phyloP scores from a whole-genome alignment of 768 basidiomycete genomes.

The Lactarius evosmus region DNA sequence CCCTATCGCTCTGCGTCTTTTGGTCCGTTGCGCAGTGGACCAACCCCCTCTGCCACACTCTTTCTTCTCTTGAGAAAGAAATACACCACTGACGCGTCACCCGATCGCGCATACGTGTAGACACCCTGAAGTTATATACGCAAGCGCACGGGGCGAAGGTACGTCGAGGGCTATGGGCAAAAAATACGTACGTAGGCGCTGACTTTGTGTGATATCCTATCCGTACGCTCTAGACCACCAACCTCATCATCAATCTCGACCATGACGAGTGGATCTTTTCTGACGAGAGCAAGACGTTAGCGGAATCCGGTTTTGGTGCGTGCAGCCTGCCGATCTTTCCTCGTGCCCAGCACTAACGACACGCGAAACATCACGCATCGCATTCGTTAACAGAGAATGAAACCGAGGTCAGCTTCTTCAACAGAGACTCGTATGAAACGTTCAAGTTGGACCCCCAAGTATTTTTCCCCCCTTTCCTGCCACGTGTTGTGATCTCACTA shows the following conservation, averaged over 20 bases:
- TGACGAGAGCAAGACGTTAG: conserved; percentile 63
- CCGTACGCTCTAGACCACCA: too few species aligned
- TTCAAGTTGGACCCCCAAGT: conserved; percentile 88
- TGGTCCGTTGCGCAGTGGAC: conserved; percentile 54
- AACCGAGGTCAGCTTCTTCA: conserved; percentile 92
- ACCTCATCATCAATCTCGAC: conserved; percentile 97
- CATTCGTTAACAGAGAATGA: conserved; percentile 72
- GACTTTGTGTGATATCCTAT: conserved; percentile 4
- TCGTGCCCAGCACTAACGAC: background rate
- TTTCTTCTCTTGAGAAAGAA: background rate
- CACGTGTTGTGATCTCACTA: background rate
- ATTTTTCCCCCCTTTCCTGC: background rate
- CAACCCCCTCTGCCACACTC: background rate
- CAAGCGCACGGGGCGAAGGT: conserved; percentile 95
- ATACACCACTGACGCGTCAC: background rate
- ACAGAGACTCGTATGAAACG: conserved; percentile 64
- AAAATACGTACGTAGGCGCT: background rate
- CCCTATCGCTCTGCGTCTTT: conserved; percentile 72
- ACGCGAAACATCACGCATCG: background rate
- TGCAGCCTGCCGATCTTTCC: conserved; percentile 14
- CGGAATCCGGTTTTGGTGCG: conserved; percentile 73
- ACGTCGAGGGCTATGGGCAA: conserved; percentile 16
- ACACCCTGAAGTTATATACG: conserved; percentile 92
- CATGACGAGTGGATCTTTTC: conserved; percentile 90
- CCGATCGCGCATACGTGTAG: conserved; percentile 39